These are phyloP conservation scores for Aspergillus novoparasiticus DNA, from an alignment of 2,329 filamentous ascomycete genomes.

Conservation along the genomic window DNA sequence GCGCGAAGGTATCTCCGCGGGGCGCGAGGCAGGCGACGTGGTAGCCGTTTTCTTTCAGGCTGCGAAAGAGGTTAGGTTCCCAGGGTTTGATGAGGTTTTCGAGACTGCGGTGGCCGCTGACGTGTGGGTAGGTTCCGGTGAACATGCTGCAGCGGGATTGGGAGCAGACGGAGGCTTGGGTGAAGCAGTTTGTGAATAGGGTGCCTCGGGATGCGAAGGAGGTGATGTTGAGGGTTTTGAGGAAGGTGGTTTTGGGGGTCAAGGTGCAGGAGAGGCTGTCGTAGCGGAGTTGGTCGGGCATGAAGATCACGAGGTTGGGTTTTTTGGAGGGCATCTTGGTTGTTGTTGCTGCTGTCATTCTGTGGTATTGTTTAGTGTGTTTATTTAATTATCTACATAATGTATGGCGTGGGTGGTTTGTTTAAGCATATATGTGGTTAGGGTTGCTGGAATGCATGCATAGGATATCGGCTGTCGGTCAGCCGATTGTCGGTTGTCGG, in stretches of 20 bases:
- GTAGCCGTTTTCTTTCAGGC: slow-evolving; percentile 49
- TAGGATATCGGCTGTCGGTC: neutral
- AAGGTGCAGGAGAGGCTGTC: slow-evolving; percentile 46
- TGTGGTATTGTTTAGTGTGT: neutral
- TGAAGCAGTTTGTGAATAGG: slow-evolving; percentile 51
- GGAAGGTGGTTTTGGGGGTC: slow-evolving; percentile 35
- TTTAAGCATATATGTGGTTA: neutral
- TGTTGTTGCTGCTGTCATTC: neutral
- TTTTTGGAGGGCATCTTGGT: neutral
- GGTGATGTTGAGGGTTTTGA: slow-evolving; percentile 41
- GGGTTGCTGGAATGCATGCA: neutral
- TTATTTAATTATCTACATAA: neutral
- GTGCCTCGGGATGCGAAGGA: slow-evolving; percentile 28
- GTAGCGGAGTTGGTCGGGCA: slow-evolving; percentile 53
- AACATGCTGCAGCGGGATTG: slow-evolving; percentile 54
- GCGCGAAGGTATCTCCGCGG: neutral
- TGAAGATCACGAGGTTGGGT: slow-evolving; percentile 39
- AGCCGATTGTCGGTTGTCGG: neutral
- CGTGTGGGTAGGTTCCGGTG: slow-evolving; percentile 51
- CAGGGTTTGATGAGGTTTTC: slow-evolving; percentile 53
- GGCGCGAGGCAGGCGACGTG: slow-evolving; percentile 48
- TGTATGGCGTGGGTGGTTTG: neutral
- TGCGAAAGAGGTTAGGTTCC: slow-evolving; percentile 52
- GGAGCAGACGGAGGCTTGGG: slow-evolving; percentile 51
- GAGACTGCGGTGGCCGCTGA: slow-evolving; percentile 50